phyloP scores from a whole-genome alignment of 306 rosid genomes.

The Alnus rubra region DNA sequence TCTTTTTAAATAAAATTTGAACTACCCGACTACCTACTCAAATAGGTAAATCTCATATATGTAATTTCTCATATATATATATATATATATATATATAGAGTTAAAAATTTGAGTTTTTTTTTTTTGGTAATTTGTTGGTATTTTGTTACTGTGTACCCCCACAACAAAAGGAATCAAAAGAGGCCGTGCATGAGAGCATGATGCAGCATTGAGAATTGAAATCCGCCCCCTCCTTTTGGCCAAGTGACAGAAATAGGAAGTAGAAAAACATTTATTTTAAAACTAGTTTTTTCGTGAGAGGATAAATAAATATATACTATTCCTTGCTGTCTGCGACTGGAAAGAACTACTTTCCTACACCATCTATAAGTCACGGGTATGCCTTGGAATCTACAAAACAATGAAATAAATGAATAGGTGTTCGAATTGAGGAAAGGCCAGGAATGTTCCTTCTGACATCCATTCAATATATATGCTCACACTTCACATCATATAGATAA shows the following conservation, averaged over 20 bases:
- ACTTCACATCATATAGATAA: neutral
- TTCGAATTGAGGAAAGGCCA: constrained; percentile 39
- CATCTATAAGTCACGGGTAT: constrained; percentile 54
- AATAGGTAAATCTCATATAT: too few species aligned
- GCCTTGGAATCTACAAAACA: constrained; percentile 45
- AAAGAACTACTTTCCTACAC: constrained; percentile 36
- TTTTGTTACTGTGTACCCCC: constrained; percentile 18
- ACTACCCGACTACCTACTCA: too few species aligned
- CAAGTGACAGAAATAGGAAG: constrained; percentile 26
- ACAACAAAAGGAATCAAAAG: constrained; percentile 34
- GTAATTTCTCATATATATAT: too few species aligned
- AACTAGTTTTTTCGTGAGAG: constrained; percentile 18
- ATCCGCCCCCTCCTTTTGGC: constrained; percentile 10
- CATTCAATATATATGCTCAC: neutral
- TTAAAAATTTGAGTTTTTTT: too few species aligned
- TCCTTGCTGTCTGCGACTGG: constrained; percentile 19
- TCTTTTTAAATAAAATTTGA: too few species aligned
- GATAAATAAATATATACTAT: constrained; percentile 8
- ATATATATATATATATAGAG: too few species aligned
- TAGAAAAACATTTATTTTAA: constrained; percentile 15
- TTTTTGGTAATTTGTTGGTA: neutral
- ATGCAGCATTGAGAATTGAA: constrained; percentile 35
- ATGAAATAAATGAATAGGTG: constrained; percentile 43
- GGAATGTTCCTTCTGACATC: constrained; percentile 51
- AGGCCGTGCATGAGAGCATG: constrained; percentile 26